A percentile compares a stretch with the other conserved stretches of the same genome.
phyloP scores from a whole-genome alignment of 495 filamentous ascomycete genomes.

The Daldinia childiae region DNA sequence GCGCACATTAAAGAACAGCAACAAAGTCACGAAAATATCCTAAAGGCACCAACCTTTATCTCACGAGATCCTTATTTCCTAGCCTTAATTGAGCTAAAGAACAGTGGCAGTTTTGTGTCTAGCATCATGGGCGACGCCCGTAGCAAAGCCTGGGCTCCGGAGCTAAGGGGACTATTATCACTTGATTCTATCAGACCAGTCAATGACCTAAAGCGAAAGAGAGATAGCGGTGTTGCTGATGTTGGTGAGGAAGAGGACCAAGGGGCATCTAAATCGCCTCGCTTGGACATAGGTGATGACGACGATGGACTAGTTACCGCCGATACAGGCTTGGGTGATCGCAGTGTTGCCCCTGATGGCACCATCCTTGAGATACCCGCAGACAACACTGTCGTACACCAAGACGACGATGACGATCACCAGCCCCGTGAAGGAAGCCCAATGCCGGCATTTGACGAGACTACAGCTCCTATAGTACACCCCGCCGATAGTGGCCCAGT shows the following conservation, averaged over 20 bases:
- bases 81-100: slow-evolving; percentile 89
- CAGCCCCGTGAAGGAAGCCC: slow-evolving; percentile 52
- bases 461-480: slow-evolving; percentile 73
- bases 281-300: slow-evolving; percentile 75
- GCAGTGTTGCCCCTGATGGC: slow-evolving; percentile 58
- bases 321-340: slow-evolving; percentile 59
- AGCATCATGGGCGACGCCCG: slow-evolving; percentile 80
- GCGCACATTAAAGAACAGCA: slow-evolving; percentile 79
- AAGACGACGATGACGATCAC: slow-evolving; percentile 65
- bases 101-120: slow-evolving; percentile 85
- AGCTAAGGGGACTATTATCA: slow-evolving; percentile 85
- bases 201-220: slow-evolving; percentile 91
- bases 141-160: slow-evolving; percentile 84
- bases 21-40: slow-evolving; percentile 78
- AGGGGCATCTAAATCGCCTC: slow-evolving; percentile 67
- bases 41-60: slow-evolving; percentile 80
- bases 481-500: slow-evolving; percentile 84
- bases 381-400: slow-evolving; percentile 61
- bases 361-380: slow-evolving; percentile 72
- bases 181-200: slow-evolving; percentile 79
- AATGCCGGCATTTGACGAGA: slow-evolving; percentile 75
- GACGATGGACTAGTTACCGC: slow-evolving; percentile 59
- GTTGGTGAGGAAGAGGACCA: slow-evolving; percentile 73
- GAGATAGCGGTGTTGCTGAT: slow-evolving; percentile 86
- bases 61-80: slow-evolving; percentile 86